phyloP scores from a whole-genome alignment of 164 flowering plant species.

The Tetrastigma voinierianum region DNA sequence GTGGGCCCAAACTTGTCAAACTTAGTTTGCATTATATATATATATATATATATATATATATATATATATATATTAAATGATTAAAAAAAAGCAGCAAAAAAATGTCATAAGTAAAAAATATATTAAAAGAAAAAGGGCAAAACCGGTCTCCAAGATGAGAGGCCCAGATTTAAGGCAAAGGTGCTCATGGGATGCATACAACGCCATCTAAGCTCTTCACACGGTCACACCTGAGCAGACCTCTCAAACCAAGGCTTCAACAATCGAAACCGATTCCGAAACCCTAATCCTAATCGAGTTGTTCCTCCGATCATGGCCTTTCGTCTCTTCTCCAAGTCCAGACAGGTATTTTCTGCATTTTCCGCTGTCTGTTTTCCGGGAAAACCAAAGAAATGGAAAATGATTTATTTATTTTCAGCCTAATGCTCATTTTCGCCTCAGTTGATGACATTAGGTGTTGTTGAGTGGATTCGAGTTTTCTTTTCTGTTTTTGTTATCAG shows the following conservation, averaged over 20 bases:
- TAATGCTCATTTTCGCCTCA: neutral
- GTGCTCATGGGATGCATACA: too few species aligned
- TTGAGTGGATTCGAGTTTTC: too few species aligned
- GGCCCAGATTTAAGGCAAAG: neutral
- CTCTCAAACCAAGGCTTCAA: neutral
- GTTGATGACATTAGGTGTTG: neutral
- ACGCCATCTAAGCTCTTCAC: neutral
- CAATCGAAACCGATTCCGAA: neutral
- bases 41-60: too few species aligned
- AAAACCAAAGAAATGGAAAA: neutral
- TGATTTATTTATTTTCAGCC: neutral
- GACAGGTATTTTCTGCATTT: conserved; percentile 28
- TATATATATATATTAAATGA: too few species aligned
- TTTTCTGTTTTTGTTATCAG: too few species aligned
- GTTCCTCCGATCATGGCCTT: conserved; percentile 40
- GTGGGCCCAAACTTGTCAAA: too few species aligned
- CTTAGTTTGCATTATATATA: too few species aligned
- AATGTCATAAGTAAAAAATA: too few species aligned
- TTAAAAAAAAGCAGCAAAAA: too few species aligned
- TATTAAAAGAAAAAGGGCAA: too few species aligned
- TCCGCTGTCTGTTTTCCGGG: neutral
- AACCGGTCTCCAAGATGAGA: too few species aligned
- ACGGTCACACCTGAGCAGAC: too few species aligned
- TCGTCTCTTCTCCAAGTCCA: conserved; percentile 48
- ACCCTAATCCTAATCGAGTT: conserved; percentile 8